phyloP scores from a whole-genome alignment of 306 rosid genomes.

The Casuarina cunninghamiana region DNA sequence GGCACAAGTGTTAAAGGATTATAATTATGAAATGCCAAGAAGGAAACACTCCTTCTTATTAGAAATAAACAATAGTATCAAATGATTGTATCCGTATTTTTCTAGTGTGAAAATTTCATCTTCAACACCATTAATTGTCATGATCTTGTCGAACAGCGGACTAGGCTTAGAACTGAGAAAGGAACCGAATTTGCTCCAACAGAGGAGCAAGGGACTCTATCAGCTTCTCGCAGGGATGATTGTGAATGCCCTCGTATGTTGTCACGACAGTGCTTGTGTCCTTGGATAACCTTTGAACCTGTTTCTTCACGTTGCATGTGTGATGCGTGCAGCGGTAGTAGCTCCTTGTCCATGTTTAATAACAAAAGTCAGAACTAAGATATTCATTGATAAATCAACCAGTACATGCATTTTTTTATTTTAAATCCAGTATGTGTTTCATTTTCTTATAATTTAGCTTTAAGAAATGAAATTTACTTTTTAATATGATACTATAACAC shows the following conservation, averaged over 20 bases:
- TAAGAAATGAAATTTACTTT: no score
- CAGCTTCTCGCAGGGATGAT: slow-evolving; percentile 86
- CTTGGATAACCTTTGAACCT: slow-evolving; percentile 83
- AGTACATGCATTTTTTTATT: background rate
- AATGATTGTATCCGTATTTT: no score
- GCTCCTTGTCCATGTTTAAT: slow-evolving; percentile 50
- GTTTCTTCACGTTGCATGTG: slow-evolving; percentile 95
- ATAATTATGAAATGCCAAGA: background rate
- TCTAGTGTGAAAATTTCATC: no score
- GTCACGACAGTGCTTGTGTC: slow-evolving; percentile 91
- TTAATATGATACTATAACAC: no score
- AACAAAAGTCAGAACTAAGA: background rate
- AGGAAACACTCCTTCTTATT: background rate
- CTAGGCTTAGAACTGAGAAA: slow-evolving; percentile 47
- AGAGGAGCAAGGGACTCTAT: slow-evolving; percentile 96
- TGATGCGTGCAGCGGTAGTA: slow-evolving; percentile 88
- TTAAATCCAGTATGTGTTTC: no score
- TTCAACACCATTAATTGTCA: background rate
- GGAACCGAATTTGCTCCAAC: slow-evolving; percentile 79
- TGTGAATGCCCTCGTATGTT: slow-evolving; percentile 86
- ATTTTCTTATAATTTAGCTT: no score
- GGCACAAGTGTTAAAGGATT: background rate
- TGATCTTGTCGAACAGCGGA: background rate
- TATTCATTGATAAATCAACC: background rate
- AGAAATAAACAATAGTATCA: no score